These are phyloP conservation scores for Starmerella bombi DNA, from an alignment of 805 yeast genomes.

Conservation along the genomic window DNA sequence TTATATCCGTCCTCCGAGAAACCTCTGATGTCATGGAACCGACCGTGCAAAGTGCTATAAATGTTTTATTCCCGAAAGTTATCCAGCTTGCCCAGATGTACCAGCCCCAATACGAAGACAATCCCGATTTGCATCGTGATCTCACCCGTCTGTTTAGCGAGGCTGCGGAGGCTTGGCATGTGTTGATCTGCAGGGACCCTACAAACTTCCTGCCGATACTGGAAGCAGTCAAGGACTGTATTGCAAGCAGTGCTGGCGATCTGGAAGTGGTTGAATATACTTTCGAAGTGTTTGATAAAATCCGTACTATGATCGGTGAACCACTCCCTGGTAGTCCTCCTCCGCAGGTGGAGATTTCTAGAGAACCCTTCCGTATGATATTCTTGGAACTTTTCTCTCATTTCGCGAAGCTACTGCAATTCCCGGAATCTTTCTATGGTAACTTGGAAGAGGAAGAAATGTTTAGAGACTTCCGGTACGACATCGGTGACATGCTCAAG, in stretches of 20 bases:
- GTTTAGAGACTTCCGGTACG: constrained; percentile 86
- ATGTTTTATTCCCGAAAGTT: constrained; percentile 56
- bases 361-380: constrained; percentile 38
- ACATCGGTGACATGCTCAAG: constrained; percentile 94
- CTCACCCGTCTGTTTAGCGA: constrained; percentile 55
- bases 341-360: constrained; percentile 27
- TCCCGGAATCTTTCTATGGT: constrained; percentile 54
- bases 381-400: constrained; percentile 47
- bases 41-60: constrained; percentile 37
- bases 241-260: constrained; percentile 50
- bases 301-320: constrained; percentile 51
- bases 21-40: constrained; percentile 51
- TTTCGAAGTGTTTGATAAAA: constrained; percentile 79
- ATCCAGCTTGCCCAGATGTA: constrained; percentile 29
- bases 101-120: constrained; percentile 12
- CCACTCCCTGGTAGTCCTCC: constrained; percentile 12
- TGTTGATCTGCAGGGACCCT: constrained; percentile 62
- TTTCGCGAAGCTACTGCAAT: constrained; percentile 56
- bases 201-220: constrained; percentile 58
- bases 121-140: constrained; percentile 19
- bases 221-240: constrained; percentile 53
- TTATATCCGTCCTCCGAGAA: constrained; percentile 68
- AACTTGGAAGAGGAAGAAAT: constrained; percentile 80
- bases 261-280: constrained; percentile 82
- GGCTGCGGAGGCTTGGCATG: constrained; percentile 95